Evolutionary conservation across 805 yeast species (phyloP), one percentile per base, ranked within the genome.

Genomic region (Saccharomycopsis olivae): DNA sequence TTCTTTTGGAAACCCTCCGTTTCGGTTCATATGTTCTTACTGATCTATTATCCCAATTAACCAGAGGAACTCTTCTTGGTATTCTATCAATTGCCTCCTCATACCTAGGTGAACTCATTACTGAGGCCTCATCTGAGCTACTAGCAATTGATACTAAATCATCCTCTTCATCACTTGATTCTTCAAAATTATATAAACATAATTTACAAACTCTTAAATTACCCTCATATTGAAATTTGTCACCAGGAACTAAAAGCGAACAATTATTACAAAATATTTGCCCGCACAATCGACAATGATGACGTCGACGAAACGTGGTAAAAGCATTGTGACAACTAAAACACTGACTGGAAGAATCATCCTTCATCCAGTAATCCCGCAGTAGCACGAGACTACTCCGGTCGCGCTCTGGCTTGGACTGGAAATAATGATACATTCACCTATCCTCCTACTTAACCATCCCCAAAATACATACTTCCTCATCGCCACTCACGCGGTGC

Each of bases 241-340:
- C 69, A 36, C 92, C 85, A 44, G 81, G 53, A 51, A 85, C 61
- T 51, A 86, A 71, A 2, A 72, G 61, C 0, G 96, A 85, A 57
- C 98, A 89, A 8, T 70, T 67, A 33, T 81, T 69, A 58, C 98
- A 89, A 54, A 88, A 89, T 36, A 89, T 88, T 57, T 88, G 95
- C 2, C 98, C 98, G 60, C 98, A 89, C 27, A 89, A 77, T 39
- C 98, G 65, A 54, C 98, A 89, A 58, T 89, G 98, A 55, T 89
- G 98, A 49, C 84, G 82, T 49, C 98, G 66, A 55, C 96, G 64
- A 60, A 87, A 88, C 0, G 96, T 81, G 1, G 82, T 73, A 54
- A 89, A 89, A 3, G 75, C 73, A 40, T 76, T 69, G 41, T 81
- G 84, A 57, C 97, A 89, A 13, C 79, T 69, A 43, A 86, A 75